Base-by-base conservation (phyloP, 116 monocot genomes). In the Dioscorea cayenensis region DNA sequence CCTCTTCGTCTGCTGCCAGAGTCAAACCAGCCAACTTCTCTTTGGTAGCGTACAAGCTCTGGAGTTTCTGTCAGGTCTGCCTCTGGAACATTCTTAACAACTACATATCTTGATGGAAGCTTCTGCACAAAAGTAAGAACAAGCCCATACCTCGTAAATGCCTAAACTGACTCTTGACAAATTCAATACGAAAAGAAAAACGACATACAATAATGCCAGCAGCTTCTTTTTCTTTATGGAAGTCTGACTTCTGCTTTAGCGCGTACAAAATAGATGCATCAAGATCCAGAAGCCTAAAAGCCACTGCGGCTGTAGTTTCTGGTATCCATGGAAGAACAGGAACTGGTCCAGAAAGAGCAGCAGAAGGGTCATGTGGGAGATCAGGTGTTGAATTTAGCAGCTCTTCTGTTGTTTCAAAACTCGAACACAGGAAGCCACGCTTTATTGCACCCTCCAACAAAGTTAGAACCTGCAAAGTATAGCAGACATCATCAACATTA, bases 241-340 rank as follows among this genome's bases (percentile, higher is more conserved):
- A 72, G 2, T 83, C 84, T 70, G 63, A 5, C 75, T 86, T 95
- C 66, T 82, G 85, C 37, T 80, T 77, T 36, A 79, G 55, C 23
- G 76, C 67, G 50, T 91, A 95, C 59, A 77, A 86, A 64, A 91
- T 81, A 67, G 91, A 84, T 16, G 91, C 72, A 83, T 91, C 95
- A 73, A 95, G 69, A 55, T 95, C 88, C 66, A 90, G 73, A 6
- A 94, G 77, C 71, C 94, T 81, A 51, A 94, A 73, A 8, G 78
- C 86, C 48, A 91, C 91, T 73, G 95, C 95, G 28, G 89, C 78
- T 21, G 82, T 67, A 25, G 90, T 86, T 37, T 76, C 69, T 51
- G 95, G 90, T 74, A 95, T 77, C 84, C 90, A 91, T 63, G 95
- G 89, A 84, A 95, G 84, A 16, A 89, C 86, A 51, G 76, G 63